phyloP scores from a whole-genome alignment of 306 rosid species.

The cucumber (Cucumis sativus) region DNA sequence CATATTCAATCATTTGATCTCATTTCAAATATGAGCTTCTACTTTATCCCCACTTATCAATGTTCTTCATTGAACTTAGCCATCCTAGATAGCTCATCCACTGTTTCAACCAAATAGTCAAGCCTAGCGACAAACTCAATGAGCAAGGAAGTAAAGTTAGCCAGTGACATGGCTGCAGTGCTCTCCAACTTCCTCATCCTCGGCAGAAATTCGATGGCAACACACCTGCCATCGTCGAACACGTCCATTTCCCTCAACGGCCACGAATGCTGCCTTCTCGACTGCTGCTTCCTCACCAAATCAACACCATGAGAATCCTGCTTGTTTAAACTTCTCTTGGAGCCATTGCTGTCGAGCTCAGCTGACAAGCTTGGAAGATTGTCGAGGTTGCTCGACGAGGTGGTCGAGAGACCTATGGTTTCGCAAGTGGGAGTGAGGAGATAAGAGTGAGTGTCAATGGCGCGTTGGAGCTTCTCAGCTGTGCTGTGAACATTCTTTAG shows the following conservation, averaged over 20 bases:
- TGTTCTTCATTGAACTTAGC: constrained; percentile 38
- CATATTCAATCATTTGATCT: neutral
- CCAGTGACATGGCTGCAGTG: constrained; percentile 46
- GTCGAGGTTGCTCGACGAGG: constrained; percentile 12
- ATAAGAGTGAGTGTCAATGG: constrained; percentile 43
- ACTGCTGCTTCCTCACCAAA: constrained; percentile 36
- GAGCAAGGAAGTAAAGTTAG: constrained; percentile 49
- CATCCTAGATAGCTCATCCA: constrained; percentile 47
- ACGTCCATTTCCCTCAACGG: constrained; percentile 41
- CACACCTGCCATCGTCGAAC: constrained; percentile 34
- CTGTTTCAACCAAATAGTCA: constrained; percentile 60
- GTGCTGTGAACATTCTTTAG: constrained; percentile 37
- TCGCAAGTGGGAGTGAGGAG: constrained; percentile 30
- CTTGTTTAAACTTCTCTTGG: constrained; percentile 11
- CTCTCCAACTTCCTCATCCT: constrained; percentile 43
- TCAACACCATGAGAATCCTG: constrained; percentile 2
- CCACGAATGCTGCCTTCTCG: constrained; percentile 56
- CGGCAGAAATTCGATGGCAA: constrained; percentile 16
- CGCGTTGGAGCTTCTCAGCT: constrained; percentile 40
- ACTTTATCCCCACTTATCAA: neutral
- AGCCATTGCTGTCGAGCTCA: constrained; percentile 11
- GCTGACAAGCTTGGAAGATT: constrained; percentile 9
- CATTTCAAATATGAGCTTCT: neutral
- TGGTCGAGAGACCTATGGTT: constrained; percentile 15
- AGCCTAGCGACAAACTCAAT: constrained; percentile 71